phyloP scores from a whole-genome alignment of 1,284 basidiomycete genomes.

The Amylostereum areolatum region DNA sequence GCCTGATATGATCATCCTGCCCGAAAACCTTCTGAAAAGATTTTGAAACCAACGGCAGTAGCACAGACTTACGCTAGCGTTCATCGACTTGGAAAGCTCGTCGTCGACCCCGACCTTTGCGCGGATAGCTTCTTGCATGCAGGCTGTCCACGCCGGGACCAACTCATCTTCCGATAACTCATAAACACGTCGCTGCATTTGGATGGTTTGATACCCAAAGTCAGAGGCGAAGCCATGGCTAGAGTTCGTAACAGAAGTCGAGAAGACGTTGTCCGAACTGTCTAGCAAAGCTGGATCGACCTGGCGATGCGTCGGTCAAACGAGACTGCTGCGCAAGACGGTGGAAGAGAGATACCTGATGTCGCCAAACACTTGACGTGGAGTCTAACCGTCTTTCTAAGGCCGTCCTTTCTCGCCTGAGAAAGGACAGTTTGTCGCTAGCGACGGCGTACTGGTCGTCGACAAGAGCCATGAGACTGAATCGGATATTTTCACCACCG shows the following conservation, averaged over 20 bases:
- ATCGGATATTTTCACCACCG: slow-evolving; percentile 43
- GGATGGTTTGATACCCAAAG: slow-evolving; percentile 40
- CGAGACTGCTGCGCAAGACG: background rate
- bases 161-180: slow-evolving; percentile 34
- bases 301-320: slow-evolving; percentile 15
- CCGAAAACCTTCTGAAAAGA: background rate
- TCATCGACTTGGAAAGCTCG: slow-evolving; percentile 38
- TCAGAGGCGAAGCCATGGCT: slow-evolving; percentile 31
- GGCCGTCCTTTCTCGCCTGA: slow-evolving; percentile 38
- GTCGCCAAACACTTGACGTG: slow-evolving; percentile 30
- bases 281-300: slow-evolving; percentile 31
- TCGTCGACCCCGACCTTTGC: slow-evolving; percentile 45
- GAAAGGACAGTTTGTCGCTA: slow-evolving; percentile 47
- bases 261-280: slow-evolving; percentile 26
- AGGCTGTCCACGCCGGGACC: slow-evolving; percentile 37
- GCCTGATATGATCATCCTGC: slow-evolving; percentile 48
- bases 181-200: slow-evolving; percentile 37
- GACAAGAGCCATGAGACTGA: slow-evolving; percentile 55
- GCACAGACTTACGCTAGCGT: slow-evolving; percentile 36
- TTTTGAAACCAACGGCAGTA: background rate
- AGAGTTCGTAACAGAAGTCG: slow-evolving; percentile 22
- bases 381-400: slow-evolving; percentile 41
- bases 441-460: slow-evolving; percentile 41
- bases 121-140: slow-evolving; percentile 33
- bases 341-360: slow-evolving; percentile 25